phyloP scores from a whole-genome alignment of 2,329 filamentous ascomycete species.

The Penicillium aurantiogriseum region DNA sequence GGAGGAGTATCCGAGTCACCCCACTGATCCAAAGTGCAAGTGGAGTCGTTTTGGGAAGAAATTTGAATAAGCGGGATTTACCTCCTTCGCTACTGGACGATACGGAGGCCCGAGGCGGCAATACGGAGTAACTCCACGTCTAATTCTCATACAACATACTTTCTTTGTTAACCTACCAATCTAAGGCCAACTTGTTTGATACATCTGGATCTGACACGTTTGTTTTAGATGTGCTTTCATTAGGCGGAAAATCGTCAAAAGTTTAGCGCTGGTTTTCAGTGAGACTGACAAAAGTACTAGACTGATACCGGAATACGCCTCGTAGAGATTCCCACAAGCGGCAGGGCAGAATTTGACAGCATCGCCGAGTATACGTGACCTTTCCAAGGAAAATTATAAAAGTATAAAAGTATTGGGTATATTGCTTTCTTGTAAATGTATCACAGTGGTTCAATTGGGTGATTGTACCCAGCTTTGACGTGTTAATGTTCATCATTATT shows the following conservation, averaged over 20 bases:
- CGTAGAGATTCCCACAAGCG: background rate
- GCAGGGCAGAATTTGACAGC: background rate
- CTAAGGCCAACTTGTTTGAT: background rate
- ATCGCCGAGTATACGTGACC: background rate
- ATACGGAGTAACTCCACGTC: background rate
- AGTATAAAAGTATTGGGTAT: background rate
- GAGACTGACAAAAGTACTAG: slow-evolving; percentile 6
- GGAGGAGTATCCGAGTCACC: slow-evolving; percentile 22
- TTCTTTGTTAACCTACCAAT: background rate
- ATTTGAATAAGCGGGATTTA: slow-evolving; percentile 15
- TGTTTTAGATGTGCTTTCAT: background rate
- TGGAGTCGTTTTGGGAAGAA: background rate
- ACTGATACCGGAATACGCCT: background rate
- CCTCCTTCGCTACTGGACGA: slow-evolving; percentile 9
- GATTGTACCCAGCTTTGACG: background rate
- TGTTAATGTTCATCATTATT: background rate
- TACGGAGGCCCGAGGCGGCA: background rate
- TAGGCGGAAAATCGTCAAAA: background rate
- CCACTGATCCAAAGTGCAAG: slow-evolving; percentile 16
- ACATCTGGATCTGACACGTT: background rate
- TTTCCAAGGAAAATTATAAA: background rate
- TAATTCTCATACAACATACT: background rate
- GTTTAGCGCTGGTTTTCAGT: background rate
- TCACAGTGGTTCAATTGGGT: background rate
- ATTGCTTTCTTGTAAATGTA: background rate